These are phyloP conservation scores for Russula virescens DNA, from an alignment of 768 basidiomycete genomes.

Conservation along the genomic window DNA sequence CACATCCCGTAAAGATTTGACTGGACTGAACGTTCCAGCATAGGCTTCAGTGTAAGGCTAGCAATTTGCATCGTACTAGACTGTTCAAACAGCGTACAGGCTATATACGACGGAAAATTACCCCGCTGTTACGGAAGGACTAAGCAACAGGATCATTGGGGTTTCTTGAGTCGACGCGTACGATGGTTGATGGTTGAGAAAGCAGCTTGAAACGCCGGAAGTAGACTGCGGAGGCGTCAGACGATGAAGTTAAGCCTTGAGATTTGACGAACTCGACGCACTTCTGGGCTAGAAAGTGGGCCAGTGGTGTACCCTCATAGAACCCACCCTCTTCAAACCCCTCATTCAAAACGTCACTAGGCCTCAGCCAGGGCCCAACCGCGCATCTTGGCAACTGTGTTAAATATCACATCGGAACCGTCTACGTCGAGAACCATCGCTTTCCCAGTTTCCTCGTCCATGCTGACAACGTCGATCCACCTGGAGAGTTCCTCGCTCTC, in stretches of 20 bases:
- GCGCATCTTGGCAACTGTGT: slow-evolving; percentile 12
- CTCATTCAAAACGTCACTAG: not conserved
- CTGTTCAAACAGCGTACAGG: not conserved
- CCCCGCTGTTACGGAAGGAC: not conserved
- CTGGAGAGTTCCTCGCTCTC: slow-evolving; percentile 72
- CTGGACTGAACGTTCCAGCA: too few relatives aligned
- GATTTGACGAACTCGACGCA: not conserved
- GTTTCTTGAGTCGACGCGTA: too few relatives aligned
- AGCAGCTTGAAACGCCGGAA: too few relatives aligned
- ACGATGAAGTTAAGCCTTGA: not conserved
- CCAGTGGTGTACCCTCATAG: too few relatives aligned
- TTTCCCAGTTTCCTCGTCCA: slow-evolving; percentile 40
- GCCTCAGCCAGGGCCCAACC: not conserved
- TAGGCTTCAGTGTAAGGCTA: too few relatives aligned
- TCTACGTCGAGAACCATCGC: slow-evolving; percentile 7
- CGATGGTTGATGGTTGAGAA: too few relatives aligned
- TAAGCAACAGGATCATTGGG: too few relatives aligned
- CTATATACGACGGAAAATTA: not conserved
- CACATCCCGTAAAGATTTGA: too few relatives aligned
- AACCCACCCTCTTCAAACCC: not conserved
- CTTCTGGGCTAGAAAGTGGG: not conserved
- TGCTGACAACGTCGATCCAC: slow-evolving; percentile 69
- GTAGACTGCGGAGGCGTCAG: not conserved
- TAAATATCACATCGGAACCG: slow-evolving; percentile 14
- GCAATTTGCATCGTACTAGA: too few relatives aligned